Conservation (phyloP, 768 basidiomycete species). For the Clathrus columnatus region DNA sequence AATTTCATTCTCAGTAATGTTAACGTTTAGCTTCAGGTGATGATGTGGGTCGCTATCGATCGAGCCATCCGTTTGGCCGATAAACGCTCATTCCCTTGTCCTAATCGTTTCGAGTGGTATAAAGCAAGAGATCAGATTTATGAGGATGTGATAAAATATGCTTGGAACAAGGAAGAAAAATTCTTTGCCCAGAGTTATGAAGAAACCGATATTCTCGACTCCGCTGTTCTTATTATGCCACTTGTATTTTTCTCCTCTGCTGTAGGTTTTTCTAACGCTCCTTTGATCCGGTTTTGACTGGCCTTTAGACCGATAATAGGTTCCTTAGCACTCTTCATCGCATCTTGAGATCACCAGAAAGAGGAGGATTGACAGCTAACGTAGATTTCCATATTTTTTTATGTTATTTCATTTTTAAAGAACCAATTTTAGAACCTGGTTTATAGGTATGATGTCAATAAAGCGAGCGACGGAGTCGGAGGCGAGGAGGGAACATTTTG, state of each 20-base stretch:
- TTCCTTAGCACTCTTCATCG: constrained; percentile 80
- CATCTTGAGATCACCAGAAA: constrained; percentile 79
- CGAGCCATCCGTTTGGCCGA: constrained; percentile 82
- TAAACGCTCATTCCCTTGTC: constrained; percentile 88
- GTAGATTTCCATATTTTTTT: constrained; percentile 29
- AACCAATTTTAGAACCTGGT: constrained; percentile 53
- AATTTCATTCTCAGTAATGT: background rate
- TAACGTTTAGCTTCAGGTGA: background rate
- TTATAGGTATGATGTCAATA: constrained; percentile 80
- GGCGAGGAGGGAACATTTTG: constrained; percentile 96
- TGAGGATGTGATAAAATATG: constrained; percentile 86
- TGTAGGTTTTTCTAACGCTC: constrained; percentile 31
- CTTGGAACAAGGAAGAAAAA: constrained; percentile 65
- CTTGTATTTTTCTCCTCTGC: constrained; percentile 86
- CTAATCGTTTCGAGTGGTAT: constrained; percentile 62
- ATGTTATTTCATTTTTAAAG: background rate
- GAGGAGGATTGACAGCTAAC: constrained; percentile 87
- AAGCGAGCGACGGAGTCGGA: constrained; percentile 88
- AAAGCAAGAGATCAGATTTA: constrained; percentile 74
- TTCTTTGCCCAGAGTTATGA: constrained; percentile 90
- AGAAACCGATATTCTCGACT: constrained; percentile 71
- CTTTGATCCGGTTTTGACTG: background rate
- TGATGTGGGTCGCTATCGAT: background rate
- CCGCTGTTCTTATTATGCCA: constrained; percentile 87
- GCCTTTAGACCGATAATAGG: constrained; percentile 66